phyloP scores from a whole-genome alignment of 2,329 filamentous ascomycete species.

The Arthrobotrys entomopaga region DNA sequence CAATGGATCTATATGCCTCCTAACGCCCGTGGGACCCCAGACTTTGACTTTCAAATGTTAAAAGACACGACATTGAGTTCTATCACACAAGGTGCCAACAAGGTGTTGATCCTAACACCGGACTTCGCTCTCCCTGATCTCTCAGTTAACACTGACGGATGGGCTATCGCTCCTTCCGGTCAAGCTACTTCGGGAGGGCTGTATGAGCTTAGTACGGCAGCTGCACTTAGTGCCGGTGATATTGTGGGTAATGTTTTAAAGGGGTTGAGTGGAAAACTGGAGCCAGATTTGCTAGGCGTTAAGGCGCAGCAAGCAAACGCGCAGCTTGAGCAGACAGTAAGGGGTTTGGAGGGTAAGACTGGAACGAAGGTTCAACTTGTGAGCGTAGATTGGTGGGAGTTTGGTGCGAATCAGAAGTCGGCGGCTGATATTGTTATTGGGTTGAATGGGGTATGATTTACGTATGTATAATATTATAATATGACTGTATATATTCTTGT shows the following conservation, averaged over 20 bases:
- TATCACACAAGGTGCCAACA: slow-evolving; percentile 39
- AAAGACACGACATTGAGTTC: slow-evolving; percentile 15
- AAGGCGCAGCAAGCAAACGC: slow-evolving; percentile 35
- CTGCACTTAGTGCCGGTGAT: slow-evolving; percentile 27
- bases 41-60: slow-evolving; percentile 48
- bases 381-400: slow-evolving; percentile 50
- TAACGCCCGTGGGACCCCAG: slow-evolving; percentile 24
- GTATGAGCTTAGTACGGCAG: slow-evolving; percentile 36
- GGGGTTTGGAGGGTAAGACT: slow-evolving; percentile 2
- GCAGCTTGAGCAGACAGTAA: slow-evolving; percentile 3
- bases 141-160: slow-evolving; percentile 39
- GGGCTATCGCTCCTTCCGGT: slow-evolving; percentile 15
- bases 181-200: not conserved
- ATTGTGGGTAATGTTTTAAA: slow-evolving; percentile 41
- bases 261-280: slow-evolving; percentile 25
- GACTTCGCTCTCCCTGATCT: slow-evolving; percentile 29
- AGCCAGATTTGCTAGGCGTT: slow-evolving; percentile 27
- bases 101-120: slow-evolving; percentile 45
- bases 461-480: too few relatives aligned
- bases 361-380: slow-evolving; percentile 40
- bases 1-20: slow-evolving; percentile 44
- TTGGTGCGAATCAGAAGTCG: slow-evolving; percentile 8
- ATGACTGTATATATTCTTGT: too few relatives aligned
- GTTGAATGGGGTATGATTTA: slow-evolving; percentile 18
- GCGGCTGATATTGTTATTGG: slow-evolving; percentile 38